Percentiles rank a stretch among this genome's conserved stretches.
phyloP scores from a whole-genome alignment of 2,329 filamentous ascomycete species.

The Pestalotiopsis sp. region DNA sequence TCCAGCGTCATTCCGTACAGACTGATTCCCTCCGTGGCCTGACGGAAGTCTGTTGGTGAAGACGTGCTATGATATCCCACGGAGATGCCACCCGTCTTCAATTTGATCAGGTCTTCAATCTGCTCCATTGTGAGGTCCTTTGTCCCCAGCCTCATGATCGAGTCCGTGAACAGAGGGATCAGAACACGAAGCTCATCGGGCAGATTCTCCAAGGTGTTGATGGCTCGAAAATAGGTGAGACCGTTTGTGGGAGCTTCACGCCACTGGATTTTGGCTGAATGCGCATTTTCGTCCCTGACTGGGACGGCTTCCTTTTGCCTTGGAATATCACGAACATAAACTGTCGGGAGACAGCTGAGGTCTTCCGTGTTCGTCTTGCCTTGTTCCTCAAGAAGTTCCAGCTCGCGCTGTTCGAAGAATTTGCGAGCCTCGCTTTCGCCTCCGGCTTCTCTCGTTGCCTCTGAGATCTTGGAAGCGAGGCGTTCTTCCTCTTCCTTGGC shows the following conservation, averaged over 20 bases:
- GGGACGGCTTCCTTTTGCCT: conserved; percentile 66
- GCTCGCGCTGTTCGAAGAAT: conserved; percentile 75
- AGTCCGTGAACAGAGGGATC: conserved; percentile 88
- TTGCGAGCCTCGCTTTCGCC: conserved; percentile 72
- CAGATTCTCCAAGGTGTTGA: conserved; percentile 78
- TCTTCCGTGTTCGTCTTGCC: conserved; percentile 83
- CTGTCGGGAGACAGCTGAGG: conserved; percentile 82
- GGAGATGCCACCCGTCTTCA: conserved; percentile 90
- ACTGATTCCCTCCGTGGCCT: conserved; percentile 78
- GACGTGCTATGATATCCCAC: conserved; percentile 83
- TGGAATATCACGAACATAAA: conserved; percentile 88
- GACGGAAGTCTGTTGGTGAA: conserved; percentile 71
- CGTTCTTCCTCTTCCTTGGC: conserved; percentile 76
- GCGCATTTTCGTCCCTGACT: conserved; percentile 66
- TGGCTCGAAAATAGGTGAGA: conserved; percentile 90
- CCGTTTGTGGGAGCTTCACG: conserved; percentile 93
- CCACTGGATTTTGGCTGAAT: conserved; percentile 79
- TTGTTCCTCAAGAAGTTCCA: conserved; percentile 80
- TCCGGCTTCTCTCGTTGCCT: conserved; percentile 69
- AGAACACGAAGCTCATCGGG: conserved; percentile 83
- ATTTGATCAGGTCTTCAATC: conserved; percentile 91
- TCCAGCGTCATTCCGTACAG: conserved; percentile 89
- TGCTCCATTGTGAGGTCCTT: conserved; percentile 89
- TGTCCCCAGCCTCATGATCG: conserved; percentile 91
- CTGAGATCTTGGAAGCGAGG: conserved; percentile 72